phyloP scores from a whole-genome alignment of 2,329 filamentous ascomycete species.

The Tolypocladium ophioglossoides region DNA sequence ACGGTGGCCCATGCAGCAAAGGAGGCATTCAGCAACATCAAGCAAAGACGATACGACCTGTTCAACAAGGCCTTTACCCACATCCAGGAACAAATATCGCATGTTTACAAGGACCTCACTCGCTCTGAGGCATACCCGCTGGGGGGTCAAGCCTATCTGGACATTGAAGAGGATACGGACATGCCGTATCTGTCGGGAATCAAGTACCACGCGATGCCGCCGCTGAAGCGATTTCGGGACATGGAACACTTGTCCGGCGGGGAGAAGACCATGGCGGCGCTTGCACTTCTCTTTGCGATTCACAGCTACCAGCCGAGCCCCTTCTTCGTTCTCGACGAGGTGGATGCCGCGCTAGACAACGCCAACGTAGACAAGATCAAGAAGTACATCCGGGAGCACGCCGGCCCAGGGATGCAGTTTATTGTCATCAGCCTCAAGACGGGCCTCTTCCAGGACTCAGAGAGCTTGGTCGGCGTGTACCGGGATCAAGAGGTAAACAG shows the following conservation, averaged over 20 bases:
- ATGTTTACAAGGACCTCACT: slow-evolving; percentile 92
- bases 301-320: slow-evolving; percentile 92
- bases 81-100: slow-evolving; percentile 87
- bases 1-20: slow-evolving; percentile 62
- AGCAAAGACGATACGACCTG: slow-evolving; percentile 72
- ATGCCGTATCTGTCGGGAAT: slow-evolving; percentile 93
- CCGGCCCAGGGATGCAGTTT: slow-evolving; percentile 96
- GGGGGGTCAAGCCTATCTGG: slow-evolving; percentile 81
- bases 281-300: slow-evolving; percentile 93
- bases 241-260: slow-evolving; percentile 98
- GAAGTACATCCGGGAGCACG: slow-evolving; percentile 90
- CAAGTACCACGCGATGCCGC: slow-evolving; percentile 98
- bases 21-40: slow-evolving; percentile 74
- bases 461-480: slow-evolving; percentile 92
- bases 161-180: slow-evolving; percentile 88
- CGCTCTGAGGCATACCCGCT: slow-evolving; percentile 83
- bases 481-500: slow-evolving; percentile 90
- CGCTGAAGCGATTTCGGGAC: slow-evolving; percentile 93
- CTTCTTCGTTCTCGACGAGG: slow-evolving; percentile 97
- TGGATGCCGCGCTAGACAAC: slow-evolving; percentile 96
- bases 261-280: slow-evolving; percentile 96
- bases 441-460: slow-evolving; percentile 89
- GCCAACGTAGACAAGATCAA: slow-evolving; percentile 94
- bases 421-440: slow-evolving; percentile 97
- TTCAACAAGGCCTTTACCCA: slow-evolving; percentile 95